phyloP scores from a whole-genome alignment of 345 rosid genomes.

The Gossypioides kirkii region DNA sequence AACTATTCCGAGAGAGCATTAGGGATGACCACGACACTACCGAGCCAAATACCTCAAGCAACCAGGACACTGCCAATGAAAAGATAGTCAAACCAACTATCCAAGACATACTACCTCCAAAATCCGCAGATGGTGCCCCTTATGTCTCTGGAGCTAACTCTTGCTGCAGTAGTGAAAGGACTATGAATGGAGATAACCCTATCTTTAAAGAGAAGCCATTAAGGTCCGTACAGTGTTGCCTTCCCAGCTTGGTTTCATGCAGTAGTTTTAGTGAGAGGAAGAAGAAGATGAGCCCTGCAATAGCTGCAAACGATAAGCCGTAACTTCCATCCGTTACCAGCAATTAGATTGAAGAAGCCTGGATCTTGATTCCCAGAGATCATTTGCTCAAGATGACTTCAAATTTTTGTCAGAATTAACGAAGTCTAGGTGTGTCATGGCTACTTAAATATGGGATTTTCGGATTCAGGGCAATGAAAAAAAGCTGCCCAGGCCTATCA shows the following conservation, averaged over 20 bases:
- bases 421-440: background rate
- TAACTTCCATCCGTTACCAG: background rate
- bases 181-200: conserved; percentile 32
- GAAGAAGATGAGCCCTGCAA: conserved; percentile 56
- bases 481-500: conserved; percentile 3
- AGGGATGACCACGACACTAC: conserved; percentile 35
- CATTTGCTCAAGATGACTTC: background rate
- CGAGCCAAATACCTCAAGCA: conserved; percentile 17
- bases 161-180: conserved; percentile 43
- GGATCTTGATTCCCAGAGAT: conserved; percentile 3
- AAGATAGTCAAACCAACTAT: conserved; percentile 28
- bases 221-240: conserved; percentile 54
- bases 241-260: conserved; percentile 62
- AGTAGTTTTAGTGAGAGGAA: conserved; percentile 61
- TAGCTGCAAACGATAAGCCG: conserved; percentile 30
- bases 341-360: conserved; percentile 11
- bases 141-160: conserved; percentile 50
- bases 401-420: background rate
- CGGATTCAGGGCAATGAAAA: conserved; percentile 6
- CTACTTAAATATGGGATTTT: conserved; percentile 2
- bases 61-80: conserved; percentile 16
- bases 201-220: conserved; percentile 35
- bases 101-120: conserved; percentile 30
- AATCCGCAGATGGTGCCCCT: conserved; percentile 46
- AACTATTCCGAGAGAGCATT: conserved; percentile 59